Evolutionary conservation across 192 early-diverging fungal species (phyloP), one percentile per base, ranked within the genome.

Genomic region (Kappamyces sp.): DNA sequence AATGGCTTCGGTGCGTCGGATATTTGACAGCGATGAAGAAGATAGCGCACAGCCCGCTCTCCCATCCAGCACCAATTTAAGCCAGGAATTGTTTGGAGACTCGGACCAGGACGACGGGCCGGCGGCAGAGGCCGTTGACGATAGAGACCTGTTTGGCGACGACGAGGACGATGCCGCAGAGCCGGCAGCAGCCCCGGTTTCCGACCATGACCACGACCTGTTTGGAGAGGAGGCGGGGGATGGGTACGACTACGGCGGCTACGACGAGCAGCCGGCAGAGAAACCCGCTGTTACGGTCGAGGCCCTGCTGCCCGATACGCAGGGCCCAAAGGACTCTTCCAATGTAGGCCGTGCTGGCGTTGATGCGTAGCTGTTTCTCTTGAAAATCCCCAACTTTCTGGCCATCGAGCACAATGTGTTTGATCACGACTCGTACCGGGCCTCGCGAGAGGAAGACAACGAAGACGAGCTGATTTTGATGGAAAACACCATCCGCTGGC

Each of bases 401-500:
- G 66, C 74, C 49, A 68, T 88, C 9, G 84, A 87, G 14, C 78
- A 73, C 5, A 67, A 67, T 22, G 81, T 84, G 0, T 91, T 87
- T 59, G 73, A 83, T 55, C 77, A 78, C 2, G 68, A 72, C 1
- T 69, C 74, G 1, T 86, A 59, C 41, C 29, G 8, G 9, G 39
- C 32, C n/a, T 29, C 22, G 31, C 29, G 30, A 30, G 72, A 78
- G 39, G 62, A 68, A 51, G 75, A 65, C 33, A 72, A 71, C 5
- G 76, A 60, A 0, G 66, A 73, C 14, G 73, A 64, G 42, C 59
- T 52, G 66, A 71, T 76, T 38, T 73, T 62, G 42, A 69, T 84
- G 7, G 84, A 91, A 64, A 86, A 81, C 62, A 86, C 83, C 0
- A 84, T 92, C 14, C 77, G 90, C 15, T 92, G 90, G 90, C 72